Base-by-base conservation (phyloP, 805 yeast species). In the Metschnikowia colocasiae region DNA sequence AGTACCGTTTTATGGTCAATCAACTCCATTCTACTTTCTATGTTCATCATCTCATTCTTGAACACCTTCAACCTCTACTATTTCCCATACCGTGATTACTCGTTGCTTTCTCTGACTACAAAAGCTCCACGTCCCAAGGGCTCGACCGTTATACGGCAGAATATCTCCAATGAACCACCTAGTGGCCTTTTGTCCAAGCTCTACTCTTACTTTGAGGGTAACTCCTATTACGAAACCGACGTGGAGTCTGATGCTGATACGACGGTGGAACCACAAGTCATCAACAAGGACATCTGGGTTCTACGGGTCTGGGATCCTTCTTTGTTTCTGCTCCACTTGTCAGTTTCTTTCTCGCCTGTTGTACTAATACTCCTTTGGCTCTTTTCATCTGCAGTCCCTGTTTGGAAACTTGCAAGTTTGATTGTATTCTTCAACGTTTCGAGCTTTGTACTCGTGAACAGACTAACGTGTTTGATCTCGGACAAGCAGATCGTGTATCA, bases 231-330 rank as follows among this genome's bases (percentile, higher is more conserved):
- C 33, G 59, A 59, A 19, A 48, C 58, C 10, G 56, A 55, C 48
- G 54, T 38, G 47, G 51, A 49, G 16, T 56, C 55, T 25, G 58
- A 61, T 15, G 60, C 55, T 13, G 61, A 63, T 25, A 58, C 58
- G 19, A 52, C 59, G 18, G 53, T 51, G 42, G 63, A 62, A 5
- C 52, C 51, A 12, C 45, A 51, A 20, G 40, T 42, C 25, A 44
- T 52, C 9, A 57, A 68, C 26, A 66, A 68, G 25, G 66, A 67
- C 18, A 73, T 74, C 29, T 84, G 85, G 80, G 76, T 79, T 48
- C 60, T 86, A 35, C 67, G 65, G 16, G 76, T 84, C 42, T 86
- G 95, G 95, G 69, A 72, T 36, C 92, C 92, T 0, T 74, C 84
- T 0, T 71, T 71, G 52, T 82, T 83, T 59, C 73, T 73, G 27